Conservation (phyloP, 1,139 yeast genomes). For the Blastobotrys ciferrii region DNA sequence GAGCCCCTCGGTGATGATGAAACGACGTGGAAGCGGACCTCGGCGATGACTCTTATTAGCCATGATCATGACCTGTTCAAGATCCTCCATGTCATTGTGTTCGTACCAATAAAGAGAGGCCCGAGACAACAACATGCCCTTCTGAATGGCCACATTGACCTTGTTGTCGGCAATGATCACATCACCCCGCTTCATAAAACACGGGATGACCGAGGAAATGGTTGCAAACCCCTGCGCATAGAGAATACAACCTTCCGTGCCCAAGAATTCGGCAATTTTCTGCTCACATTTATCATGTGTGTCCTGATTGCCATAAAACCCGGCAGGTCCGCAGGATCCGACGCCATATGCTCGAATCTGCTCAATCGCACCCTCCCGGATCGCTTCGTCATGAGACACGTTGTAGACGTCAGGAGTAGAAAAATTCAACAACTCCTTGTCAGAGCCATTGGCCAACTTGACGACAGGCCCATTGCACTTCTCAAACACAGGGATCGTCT, state of each 20-base stretch:
- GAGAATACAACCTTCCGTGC: slow-evolving; percentile 73
- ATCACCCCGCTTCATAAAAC: slow-evolving; percentile 94
- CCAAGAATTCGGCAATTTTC: slow-evolving; percentile 69
- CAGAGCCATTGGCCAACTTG: slow-evolving; percentile 31
- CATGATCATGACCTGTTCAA: slow-evolving; percentile 64
- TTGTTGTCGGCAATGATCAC: slow-evolving; percentile 84
- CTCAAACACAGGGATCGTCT: slow-evolving; percentile 59
- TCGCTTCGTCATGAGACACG: slow-evolving; percentile 51
- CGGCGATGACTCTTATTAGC: slow-evolving; percentile 50
- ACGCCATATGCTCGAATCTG: slow-evolving; percentile 77
- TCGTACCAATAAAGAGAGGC: slow-evolving; percentile 75
- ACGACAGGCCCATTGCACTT: slow-evolving; percentile 60
- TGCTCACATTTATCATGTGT: slow-evolving; percentile 81
- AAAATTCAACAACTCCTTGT: slow-evolving; percentile 33
- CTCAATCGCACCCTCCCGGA: slow-evolving; percentile 56
- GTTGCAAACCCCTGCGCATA: slow-evolving; percentile 94
- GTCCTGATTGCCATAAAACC: slow-evolving; percentile 94
- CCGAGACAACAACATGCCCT: slow-evolving; percentile 83
- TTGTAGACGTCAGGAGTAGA: slow-evolving; percentile 50
- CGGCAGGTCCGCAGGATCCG: slow-evolving; percentile 99
- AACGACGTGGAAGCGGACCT: slow-evolving; percentile 79
- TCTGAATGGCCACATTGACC: slow-evolving; percentile 74
- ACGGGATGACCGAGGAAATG: slow-evolving; percentile 93
- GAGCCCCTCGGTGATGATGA: slow-evolving; percentile 86
- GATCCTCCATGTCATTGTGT: slow-evolving; percentile 84